phyloP scores from a whole-genome alignment of 2,329 filamentous ascomycete genomes.

The Penicillium verrucosum region DNA sequence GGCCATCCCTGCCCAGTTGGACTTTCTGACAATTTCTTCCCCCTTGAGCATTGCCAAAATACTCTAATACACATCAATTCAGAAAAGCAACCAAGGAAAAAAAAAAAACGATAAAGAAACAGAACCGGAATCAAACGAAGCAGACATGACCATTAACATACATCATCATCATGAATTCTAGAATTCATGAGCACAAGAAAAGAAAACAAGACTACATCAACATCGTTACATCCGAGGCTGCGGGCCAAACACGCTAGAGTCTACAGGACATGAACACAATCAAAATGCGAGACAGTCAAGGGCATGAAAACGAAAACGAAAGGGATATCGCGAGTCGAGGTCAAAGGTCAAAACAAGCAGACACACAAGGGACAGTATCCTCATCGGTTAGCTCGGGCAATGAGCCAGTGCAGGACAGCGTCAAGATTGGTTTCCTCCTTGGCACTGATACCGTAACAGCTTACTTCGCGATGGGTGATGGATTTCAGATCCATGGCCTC shows the following conservation, averaged over 20 bases:
- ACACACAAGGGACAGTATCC: neutral
- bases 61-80: neutral
- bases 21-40: neutral
- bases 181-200: neutral
- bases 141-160: conserved; percentile 6
- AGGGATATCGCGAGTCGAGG: conserved; percentile 9
- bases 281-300: conserved; percentile 12
- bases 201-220: conserved; percentile 34
- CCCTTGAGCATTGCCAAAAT: neutral
- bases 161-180: neutral
- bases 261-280: conserved; percentile 22
- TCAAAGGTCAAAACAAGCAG: neutral
- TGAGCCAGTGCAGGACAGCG: conserved; percentile 92
- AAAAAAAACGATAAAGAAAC: neutral
- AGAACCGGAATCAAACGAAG: conserved; percentile 5
- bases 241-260: conserved; percentile 31
- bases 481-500: conserved; percentile 85
- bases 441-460: conserved; percentile 96
- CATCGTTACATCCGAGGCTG: conserved; percentile 49
- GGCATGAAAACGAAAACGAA: conserved; percentile 5
- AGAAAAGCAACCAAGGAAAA: neutral
- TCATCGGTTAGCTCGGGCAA: conserved; percentile 79
- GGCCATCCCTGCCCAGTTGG: conserved; percentile 1
- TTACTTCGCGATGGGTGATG: conserved; percentile 89
- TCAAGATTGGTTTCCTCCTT: conserved; percentile 99